These are phyloP conservation scores for Blastobotrys capitulatus DNA, from an alignment of 1,139 yeast species.

Conservation along the genomic window DNA sequence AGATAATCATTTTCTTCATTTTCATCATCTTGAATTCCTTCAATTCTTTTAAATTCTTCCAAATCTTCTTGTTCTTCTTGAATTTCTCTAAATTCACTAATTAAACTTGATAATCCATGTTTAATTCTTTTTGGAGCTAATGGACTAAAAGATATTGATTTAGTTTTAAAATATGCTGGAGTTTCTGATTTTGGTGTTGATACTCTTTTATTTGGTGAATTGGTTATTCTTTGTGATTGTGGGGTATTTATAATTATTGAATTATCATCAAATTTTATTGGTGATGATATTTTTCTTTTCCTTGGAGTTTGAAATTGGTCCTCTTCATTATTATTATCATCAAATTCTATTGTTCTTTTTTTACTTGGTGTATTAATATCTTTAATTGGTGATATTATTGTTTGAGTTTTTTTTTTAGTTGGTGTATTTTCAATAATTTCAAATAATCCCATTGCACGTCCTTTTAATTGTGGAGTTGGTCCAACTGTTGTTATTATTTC, in stretches of 20 bases:
- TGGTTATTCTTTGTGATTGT: neutral
- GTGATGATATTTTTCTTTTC: neutral
- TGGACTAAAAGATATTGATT: slow-evolving; percentile 3
- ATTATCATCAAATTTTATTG: neutral
- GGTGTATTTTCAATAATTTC: slow-evolving; percentile 31
- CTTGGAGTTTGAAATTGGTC: slow-evolving; percentile 3
- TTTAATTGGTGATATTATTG: neutral
- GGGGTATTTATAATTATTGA: neutral
- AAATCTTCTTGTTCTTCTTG: slow-evolving; percentile 16
- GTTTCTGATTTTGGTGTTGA: neutral
- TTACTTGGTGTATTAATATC: slow-evolving; percentile 1
- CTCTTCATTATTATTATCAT: neutral
- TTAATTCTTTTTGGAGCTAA: slow-evolving; percentile 7
- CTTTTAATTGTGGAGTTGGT: slow-evolving; percentile 73
- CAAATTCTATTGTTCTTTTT: neutral
- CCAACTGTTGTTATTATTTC: slow-evolving; percentile 42
- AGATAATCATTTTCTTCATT: slow-evolving; percentile 14
- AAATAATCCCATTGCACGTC: slow-evolving; percentile 61
- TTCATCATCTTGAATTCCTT: neutral
- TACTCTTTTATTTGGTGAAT: too few relatives aligned
- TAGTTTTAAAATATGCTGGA: slow-evolving; percentile 2
- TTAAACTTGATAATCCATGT: slow-evolving; percentile 15
- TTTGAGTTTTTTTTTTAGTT: neutral
- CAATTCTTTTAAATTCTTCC: slow-evolving; percentile 16
- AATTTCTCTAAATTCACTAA: slow-evolving; percentile 15